Evolutionary conservation across 1,139 yeast genomes (phyloP), one percentile per base, ranked within the genome.

Genomic region (Magnusiomyces clavatus): DNA sequence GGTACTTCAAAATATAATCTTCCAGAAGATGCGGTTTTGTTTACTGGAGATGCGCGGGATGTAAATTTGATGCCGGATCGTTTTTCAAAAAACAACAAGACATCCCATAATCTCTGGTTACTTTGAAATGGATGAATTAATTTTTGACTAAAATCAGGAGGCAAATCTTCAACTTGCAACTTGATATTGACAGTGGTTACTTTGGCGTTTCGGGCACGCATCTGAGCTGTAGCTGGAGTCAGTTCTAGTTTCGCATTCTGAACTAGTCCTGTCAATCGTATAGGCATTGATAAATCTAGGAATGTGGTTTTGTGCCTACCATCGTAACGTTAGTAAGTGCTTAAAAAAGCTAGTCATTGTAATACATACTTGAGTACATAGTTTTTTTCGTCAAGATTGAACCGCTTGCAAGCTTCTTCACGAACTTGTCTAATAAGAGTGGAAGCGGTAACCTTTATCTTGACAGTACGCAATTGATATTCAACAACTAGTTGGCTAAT

Each of bases 241-340:
- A 64, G 57, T 38, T 63, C 65, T 34, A 64, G 45, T 48, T 61
- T 63, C 6, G 68, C 60, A 48, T 64, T 64, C 24, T 61, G 58
- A 19, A 62, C 62, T 36, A 64, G 46, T 42, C 58, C 60, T 37
- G 62, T 61, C 37, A 64, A 54, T 34, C 68, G 52, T 46, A 63
- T 52, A 19, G 68, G 67, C 14, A 60, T 52, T 6, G 65, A 55
- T 8, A 56, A 59, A 31, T 61, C 58, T 16, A 64, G 46, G n/a
- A 50, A 46, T 5, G 53, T 43, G 39, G 54, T 47, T 12, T 54
- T 51, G 46, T 51, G 49, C 35, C 58, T 54, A n/a, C n/a, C n/a
- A 37, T 37, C 11, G 39, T 4, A 4, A 13, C 4, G 16, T 37
- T 37, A 39, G 43, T 39, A 14, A 14, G 12, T 12, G 39, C 16